phyloP scores from a whole-genome alignment of 2,329 filamentous ascomycete species.

The Cucurbitaria berberidis region DNA sequence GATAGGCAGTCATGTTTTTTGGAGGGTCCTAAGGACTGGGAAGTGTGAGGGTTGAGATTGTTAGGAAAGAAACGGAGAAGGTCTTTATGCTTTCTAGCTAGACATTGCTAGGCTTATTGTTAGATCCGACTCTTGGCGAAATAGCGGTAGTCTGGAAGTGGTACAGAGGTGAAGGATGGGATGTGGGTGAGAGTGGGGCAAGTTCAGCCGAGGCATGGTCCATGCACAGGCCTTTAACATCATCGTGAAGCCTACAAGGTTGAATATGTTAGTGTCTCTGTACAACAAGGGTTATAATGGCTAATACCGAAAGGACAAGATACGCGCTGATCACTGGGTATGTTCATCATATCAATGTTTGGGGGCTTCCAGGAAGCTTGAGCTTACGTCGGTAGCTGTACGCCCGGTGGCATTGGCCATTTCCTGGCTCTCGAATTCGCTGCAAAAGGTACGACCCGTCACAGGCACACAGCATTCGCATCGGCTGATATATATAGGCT shows the following conservation, averaged over 20 bases:
- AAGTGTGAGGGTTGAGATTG: background rate
- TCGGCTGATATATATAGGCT: constrained; percentile 41
- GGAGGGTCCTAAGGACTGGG: background rate
- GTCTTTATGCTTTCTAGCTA: background rate
- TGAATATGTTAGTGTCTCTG: background rate
- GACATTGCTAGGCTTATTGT: background rate
- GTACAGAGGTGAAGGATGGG: background rate
- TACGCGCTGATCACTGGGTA: constrained; percentile 50
- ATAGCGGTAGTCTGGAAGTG: background rate
- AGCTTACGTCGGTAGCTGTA: constrained; percentile 49
- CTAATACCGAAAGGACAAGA: constrained; percentile 21
- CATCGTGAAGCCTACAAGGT: background rate
- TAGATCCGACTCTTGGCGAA: background rate
- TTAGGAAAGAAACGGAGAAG: background rate
- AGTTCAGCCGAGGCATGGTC: constrained; percentile 1
- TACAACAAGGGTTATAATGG: constrained; percentile 13
- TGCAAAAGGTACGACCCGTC: constrained; percentile 38
- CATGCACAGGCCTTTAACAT: background rate
- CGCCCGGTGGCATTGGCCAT: constrained; percentile 65
- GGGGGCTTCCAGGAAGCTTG: background rate
- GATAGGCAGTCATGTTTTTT: constrained; percentile 13
- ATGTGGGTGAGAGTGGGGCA: background rate
- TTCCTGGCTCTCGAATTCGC: constrained; percentile 65
- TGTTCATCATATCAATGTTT: background rate
- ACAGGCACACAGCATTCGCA: background rate